Percentiles rank a stretch among this genome's conserved stretches.
Evolutionary conservation across 2,329 filamentous ascomycete species (phyloP).

Genomic region (Trichoderma pleuroti): DNA sequence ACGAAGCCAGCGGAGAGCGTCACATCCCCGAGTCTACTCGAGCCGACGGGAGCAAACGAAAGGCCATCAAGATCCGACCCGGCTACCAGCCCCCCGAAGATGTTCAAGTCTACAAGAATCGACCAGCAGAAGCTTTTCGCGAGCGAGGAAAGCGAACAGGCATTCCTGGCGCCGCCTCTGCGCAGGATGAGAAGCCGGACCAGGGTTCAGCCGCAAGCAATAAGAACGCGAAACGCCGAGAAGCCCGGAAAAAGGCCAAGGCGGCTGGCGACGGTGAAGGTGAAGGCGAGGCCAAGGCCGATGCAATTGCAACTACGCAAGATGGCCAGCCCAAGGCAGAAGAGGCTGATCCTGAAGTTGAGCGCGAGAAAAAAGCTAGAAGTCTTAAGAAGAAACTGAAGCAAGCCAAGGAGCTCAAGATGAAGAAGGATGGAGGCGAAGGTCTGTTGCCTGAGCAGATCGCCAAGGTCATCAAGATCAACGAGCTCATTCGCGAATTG

Average conservation of each 20-base stretch:
- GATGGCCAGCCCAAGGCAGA: slow-evolving; percentile 33
- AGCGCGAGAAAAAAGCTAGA: slow-evolving; percentile 88
- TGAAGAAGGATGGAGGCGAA: slow-evolving; percentile 86
- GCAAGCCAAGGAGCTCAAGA: slow-evolving; percentile 84
- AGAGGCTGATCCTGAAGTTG: slow-evolving; percentile 63
- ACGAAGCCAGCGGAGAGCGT: slow-evolving; percentile 71
- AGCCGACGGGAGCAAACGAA: slow-evolving; percentile 85
- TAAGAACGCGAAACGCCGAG: slow-evolving; percentile 80
- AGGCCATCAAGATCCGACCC: slow-evolving; percentile 88
- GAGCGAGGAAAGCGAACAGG: slow-evolving; percentile 60
- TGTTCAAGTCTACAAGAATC: slow-evolving; percentile 93
- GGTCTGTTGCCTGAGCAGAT: slow-evolving; percentile 87
- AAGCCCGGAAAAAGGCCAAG: slow-evolving; percentile 55
- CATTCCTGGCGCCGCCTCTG: slow-evolving; percentile 69
- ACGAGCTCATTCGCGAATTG: slow-evolving; percentile 84
- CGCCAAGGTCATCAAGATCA: slow-evolving; percentile 96
- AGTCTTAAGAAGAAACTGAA: slow-evolving; percentile 92
- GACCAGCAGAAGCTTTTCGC: slow-evolving; percentile 80
- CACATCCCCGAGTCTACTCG: slow-evolving; percentile 86
- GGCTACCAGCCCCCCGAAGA: slow-evolving; percentile 95
- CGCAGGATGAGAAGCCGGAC: slow-evolving; percentile 48
- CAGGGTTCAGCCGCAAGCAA: slow-evolving; percentile 55
- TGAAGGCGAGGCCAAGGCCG: slow-evolving; percentile 48
- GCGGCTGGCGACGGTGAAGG: slow-evolving; percentile 47
- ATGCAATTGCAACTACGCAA: slow-evolving; percentile 25